Evolutionary conservation across 2,329 filamentous ascomycete genomes (phyloP).

Genomic region (Rhinocladiella similis): DNA sequence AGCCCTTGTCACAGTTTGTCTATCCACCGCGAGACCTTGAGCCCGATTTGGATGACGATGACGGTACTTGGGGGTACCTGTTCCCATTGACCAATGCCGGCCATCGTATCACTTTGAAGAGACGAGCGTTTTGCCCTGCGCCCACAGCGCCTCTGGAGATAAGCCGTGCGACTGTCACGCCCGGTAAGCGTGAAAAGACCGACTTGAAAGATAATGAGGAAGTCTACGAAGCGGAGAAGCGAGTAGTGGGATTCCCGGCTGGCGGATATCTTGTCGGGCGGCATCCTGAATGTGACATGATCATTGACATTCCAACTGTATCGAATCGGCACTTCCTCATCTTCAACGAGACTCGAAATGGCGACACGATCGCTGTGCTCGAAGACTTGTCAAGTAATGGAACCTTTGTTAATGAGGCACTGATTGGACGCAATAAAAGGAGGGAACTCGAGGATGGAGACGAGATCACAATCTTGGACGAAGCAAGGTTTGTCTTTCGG

Average conservation of each 20-base stretch:
- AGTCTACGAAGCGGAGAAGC: constrained; percentile 63
- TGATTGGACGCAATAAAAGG: constrained; percentile 88
- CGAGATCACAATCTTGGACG: constrained; percentile 82
- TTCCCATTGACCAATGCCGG: constrained; percentile 76
- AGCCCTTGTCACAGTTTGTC: constrained; percentile 77
- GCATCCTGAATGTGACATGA: constrained; percentile 87
- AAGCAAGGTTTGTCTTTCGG: constrained; percentile 85
- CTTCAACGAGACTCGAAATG: constrained; percentile 57
- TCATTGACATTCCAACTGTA: constrained; percentile 73
- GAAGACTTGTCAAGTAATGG: constrained; percentile 96
- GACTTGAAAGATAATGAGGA: constrained; percentile 55
- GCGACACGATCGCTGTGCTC: constrained; percentile 67
- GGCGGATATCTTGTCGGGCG: constrained; percentile 89
- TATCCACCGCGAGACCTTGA: constrained; percentile 70
- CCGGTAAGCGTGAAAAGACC: constrained; percentile 47
- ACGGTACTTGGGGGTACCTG: constrained; percentile 93
- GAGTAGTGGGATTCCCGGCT: constrained; percentile 59
- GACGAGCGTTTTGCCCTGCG: constrained; percentile 68
- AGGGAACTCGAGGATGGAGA: constrained; percentile 86
- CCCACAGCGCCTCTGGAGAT: constrained; percentile 47
- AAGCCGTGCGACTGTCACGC: constrained; percentile 39
- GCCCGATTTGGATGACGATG: constrained; percentile 79
- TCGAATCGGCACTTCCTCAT: constrained; percentile 72
- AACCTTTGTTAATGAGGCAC: constrained; percentile 89
- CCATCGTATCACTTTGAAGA: constrained; percentile 72